Conservation (phyloP, 192 early-diverging fungal genomes). For the Rhizoclosmatium sp. region DNA sequence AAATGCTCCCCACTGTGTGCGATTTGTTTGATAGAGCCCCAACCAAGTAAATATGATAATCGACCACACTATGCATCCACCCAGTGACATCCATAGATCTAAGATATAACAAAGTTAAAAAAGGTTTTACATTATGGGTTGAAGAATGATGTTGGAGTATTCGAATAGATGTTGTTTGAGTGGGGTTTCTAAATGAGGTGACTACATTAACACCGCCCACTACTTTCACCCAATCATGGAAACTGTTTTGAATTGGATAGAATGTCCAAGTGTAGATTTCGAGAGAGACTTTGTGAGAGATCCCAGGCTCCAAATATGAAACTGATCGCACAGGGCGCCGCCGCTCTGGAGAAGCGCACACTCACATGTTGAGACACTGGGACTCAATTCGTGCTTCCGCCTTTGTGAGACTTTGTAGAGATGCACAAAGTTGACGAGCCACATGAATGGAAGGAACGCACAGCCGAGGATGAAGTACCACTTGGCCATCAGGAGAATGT, state of each 20-base stretch:
- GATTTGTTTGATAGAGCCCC: slow-evolving; percentile 64
- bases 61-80: slow-evolving; percentile 57
- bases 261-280: neutral
- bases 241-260: neutral
- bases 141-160: too few relatives aligned
- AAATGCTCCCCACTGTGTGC: slow-evolving; percentile 64
- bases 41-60: slow-evolving; percentile 65
- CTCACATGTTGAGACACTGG: slow-evolving; percentile 65
- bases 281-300: neutral
- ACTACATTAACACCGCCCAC: too few relatives aligned
- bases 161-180: too few relatives aligned
- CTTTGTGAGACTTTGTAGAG: slow-evolving; percentile 62
- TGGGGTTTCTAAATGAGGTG: too few relatives aligned
- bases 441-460: slow-evolving; percentile 62
- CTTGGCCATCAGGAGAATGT: slow-evolving; percentile 65
- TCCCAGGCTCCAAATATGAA: neutral
- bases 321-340: neutral
- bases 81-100: slow-evolving; percentile 66
- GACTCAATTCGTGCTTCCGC: slow-evolving; percentile 52
- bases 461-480: slow-evolving; percentile 62
- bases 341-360: neutral
- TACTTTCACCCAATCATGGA: neutral
- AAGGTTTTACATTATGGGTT: neutral
- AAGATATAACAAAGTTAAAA: neutral
- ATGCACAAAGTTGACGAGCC: slow-evolving; percentile 77